A percentile compares a stretch with the other conserved stretches of the same genome.
These are phyloP conservation scores for Cyberlindnera veronae DNA, from an alignment of 805 yeast species.

Conservation along the genomic window DNA sequence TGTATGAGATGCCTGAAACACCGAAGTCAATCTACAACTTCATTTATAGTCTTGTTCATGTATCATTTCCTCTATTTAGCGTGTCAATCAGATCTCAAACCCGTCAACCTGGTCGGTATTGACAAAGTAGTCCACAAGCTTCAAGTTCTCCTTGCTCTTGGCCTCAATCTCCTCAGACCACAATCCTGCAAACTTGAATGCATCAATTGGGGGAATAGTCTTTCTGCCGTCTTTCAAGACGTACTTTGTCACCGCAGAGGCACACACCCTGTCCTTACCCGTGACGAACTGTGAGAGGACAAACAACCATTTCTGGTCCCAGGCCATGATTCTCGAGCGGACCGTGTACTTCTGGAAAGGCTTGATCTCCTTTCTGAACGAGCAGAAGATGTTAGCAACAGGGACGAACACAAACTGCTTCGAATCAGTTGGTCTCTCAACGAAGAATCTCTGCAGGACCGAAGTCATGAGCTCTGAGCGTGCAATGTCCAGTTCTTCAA, in stretches of 20 bases:
- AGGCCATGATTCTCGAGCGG: slow-evolving; percentile 59
- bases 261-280: slow-evolving; percentile 37
- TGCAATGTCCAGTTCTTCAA: slow-evolving; percentile 74
- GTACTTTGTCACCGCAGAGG: slow-evolving; percentile 69
- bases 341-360: slow-evolving; percentile 60
- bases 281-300: slow-evolving; percentile 58
- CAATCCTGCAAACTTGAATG: slow-evolving; percentile 53
- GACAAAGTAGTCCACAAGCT: slow-evolving; percentile 36
- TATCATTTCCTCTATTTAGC: slow-evolving; percentile 1
- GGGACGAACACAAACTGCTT: slow-evolving; percentile 53
- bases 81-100: too few relatives aligned
- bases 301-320: slow-evolving; percentile 89
- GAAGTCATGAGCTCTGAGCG: slow-evolving; percentile 60
- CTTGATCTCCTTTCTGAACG: slow-evolving; percentile 68
- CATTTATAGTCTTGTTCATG: not conserved
- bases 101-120: slow-evolving; percentile 35
- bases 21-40: not conserved
- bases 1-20: too few relatives aligned
- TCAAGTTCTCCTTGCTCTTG: slow-evolving; percentile 38
- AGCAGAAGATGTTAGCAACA: slow-evolving; percentile 65
- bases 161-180: slow-evolving; percentile 48
- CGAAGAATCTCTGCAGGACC: slow-evolving; percentile 55
- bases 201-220: slow-evolving; percentile 66
- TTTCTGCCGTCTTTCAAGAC: slow-evolving; percentile 76
- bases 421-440: slow-evolving; percentile 39